Percentiles rank a stretch among this genome's conserved stretches.
These are phyloP conservation scores for Peronospora destructor DNA, from an alignment of 352 stramenopile genomes.

Conservation along the genomic window DNA sequence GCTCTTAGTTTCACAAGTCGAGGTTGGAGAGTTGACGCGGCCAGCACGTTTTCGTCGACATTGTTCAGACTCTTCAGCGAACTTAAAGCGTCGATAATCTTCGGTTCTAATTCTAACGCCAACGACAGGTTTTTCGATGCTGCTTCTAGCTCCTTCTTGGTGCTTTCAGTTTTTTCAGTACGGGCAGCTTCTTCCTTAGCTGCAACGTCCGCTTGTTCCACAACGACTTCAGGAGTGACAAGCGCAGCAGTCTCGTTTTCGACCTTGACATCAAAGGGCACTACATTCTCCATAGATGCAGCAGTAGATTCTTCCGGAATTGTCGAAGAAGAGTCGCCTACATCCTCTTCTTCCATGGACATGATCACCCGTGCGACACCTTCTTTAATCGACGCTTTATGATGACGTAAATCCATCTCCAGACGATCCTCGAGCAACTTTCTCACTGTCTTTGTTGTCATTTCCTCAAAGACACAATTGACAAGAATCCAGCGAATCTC, in stretches of 20 bases:
- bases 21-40: slow-evolving; percentile 25
- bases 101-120: slow-evolving; percentile 29
- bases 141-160: slow-evolving; percentile 26
- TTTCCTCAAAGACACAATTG: slow-evolving; percentile 74
- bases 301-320: slow-evolving; percentile 11
- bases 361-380: slow-evolving; percentile 69
- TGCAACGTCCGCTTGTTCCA: slow-evolving; percentile 18
- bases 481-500: slow-evolving; percentile 77
- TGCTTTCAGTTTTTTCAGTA: slow-evolving; percentile 7
- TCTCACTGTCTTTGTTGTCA: slow-evolving; percentile 77
- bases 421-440: slow-evolving; percentile 68
- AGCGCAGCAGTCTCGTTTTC: slow-evolving; percentile 9
- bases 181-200: slow-evolving; percentile 7
- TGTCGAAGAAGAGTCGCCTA: slow-evolving; percentile 15
- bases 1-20: slow-evolving; percentile 36
- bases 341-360: slow-evolving; percentile 58
- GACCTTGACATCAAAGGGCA: slow-evolving; percentile 14
- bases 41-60: slow-evolving; percentile 32
- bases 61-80: slow-evolving; percentile 25
- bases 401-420: slow-evolving; percentile 59
- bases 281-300: slow-evolving; percentile 7
- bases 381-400: slow-evolving; percentile 72
- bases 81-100: slow-evolving; percentile 32
- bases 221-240: slow-evolving; percentile 5
- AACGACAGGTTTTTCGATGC: slow-evolving; percentile 34